Evolutionary conservation across 2,329 filamentous ascomycete species (phyloP).

Genomic region (Aspergillus thermomutatus): DNA sequence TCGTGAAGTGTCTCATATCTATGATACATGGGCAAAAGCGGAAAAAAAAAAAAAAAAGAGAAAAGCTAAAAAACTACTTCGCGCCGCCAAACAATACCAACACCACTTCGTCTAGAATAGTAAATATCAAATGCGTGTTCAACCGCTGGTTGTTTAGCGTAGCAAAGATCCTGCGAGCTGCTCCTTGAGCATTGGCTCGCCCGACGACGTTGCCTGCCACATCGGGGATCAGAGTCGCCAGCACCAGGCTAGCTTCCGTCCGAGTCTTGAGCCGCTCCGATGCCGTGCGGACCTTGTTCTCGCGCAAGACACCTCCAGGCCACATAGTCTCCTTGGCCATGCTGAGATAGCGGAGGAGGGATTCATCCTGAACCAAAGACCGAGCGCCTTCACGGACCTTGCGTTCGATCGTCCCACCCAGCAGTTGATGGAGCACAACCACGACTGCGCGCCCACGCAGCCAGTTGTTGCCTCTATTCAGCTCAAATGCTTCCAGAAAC

Average conservation of each 20-base stretch:
- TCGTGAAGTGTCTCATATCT: neutral
- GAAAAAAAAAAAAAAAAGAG: neutral
- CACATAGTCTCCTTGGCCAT: conserved; percentile 75
- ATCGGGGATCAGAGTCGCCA: conserved; percentile 87
- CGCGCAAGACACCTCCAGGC: conserved; percentile 57
- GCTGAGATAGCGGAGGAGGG: conserved; percentile 70
- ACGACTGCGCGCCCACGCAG: conserved; percentile 91
- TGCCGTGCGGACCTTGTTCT: conserved; percentile 56
- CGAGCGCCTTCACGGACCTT: conserved; percentile 86
- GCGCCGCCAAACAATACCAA: conserved; percentile 57
- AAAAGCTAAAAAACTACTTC: conserved; percentile 3
- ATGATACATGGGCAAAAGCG: neutral
- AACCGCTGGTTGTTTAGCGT: conserved; percentile 86
- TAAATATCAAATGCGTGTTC: conserved; percentile 72
- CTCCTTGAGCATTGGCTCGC: conserved; percentile 83
- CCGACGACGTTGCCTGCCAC: conserved; percentile 91
- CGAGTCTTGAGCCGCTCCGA: conserved; percentile 76
- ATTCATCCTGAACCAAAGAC: conserved; percentile 71
- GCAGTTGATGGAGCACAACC: conserved; percentile 89
- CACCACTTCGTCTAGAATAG: conserved; percentile 67
- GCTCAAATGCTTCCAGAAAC: conserved; percentile 91
- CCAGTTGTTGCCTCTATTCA: conserved; percentile 96
- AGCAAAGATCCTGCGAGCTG: conserved; percentile 82
- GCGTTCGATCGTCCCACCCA: conserved; percentile 92
- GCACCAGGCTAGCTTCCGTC: conserved; percentile 82